These are phyloP conservation scores for Rickenella mellea DNA, from an alignment of 768 basidiomycete genomes.

Conservation along the genomic window DNA sequence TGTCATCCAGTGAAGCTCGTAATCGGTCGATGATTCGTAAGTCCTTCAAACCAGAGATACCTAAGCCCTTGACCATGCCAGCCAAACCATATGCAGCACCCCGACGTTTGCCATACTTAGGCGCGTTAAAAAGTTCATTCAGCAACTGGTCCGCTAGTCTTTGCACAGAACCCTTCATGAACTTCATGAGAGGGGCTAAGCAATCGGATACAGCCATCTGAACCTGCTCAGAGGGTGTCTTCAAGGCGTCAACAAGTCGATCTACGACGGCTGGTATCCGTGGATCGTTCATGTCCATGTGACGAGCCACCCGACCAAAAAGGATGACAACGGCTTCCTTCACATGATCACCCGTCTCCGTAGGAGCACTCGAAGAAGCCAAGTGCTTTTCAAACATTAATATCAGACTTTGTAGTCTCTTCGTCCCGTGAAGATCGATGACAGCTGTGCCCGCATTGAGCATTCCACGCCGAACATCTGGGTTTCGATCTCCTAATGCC, in stretches of 20 bases:
- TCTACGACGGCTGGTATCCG: constrained; percentile 79
- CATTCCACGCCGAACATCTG: constrained; percentile 81
- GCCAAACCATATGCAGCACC: constrained; percentile 96
- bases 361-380: constrained; percentile 32
- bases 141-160: constrained; percentile 70
- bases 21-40: constrained; percentile 70
- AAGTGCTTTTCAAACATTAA: constrained; percentile 76
- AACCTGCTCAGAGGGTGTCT: constrained; percentile 92
- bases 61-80: constrained; percentile 86
- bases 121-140: constrained; percentile 62
- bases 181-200: constrained; percentile 73
- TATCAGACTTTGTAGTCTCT: constrained; percentile 64
- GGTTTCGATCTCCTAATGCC: constrained; percentile 76
- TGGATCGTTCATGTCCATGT: constrained; percentile 67
- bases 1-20: constrained; percentile 73
- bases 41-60: constrained; percentile 78
- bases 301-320: constrained; percentile 85
- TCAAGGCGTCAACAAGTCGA: constrained; percentile 78
- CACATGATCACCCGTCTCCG: constrained; percentile 76
- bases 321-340: constrained; percentile 94
- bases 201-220: constrained; percentile 96
- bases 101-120: constrained; percentile 89
- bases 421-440: constrained; percentile 76
- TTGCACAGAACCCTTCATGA: constrained; percentile 51
- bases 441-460: constrained; percentile 74